Conservation (phyloP, 306 rosid genomes). For the Vicia villosa region DNA sequence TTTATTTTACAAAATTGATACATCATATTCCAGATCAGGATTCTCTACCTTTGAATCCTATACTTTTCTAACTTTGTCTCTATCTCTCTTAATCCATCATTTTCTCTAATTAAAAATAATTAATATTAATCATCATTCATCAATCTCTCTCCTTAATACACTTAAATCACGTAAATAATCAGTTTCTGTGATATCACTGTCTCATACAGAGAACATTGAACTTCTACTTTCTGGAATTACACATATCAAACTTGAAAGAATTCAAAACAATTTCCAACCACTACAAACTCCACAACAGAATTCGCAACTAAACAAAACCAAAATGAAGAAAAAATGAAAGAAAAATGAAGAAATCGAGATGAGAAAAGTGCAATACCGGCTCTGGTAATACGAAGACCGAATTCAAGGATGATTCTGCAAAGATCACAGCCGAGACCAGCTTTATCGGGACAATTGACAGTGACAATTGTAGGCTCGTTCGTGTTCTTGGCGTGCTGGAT, state of each 20-base stretch:
- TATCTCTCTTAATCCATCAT: too few relatives aligned
- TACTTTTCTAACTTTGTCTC: too few relatives aligned
- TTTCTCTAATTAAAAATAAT: too few relatives aligned
- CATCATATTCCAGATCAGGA: background rate
- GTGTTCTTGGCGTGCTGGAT: constrained; percentile 48
- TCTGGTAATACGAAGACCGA: constrained; percentile 66
- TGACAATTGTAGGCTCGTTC: constrained; percentile 56
- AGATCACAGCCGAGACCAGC: constrained; percentile 91
- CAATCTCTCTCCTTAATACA: too few relatives aligned
- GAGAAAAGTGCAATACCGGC: constrained; percentile 51
- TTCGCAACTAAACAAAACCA: background rate
- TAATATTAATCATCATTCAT: too few relatives aligned
- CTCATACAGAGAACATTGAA: background rate
- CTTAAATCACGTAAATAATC: too few relatives aligned
- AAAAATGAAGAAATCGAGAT: constrained; percentile 10
- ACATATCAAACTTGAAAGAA: background rate
- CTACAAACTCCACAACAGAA: background rate
- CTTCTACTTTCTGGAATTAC: background rate
- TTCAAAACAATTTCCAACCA: background rate
- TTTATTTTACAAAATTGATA: background rate
- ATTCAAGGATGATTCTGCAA: constrained; percentile 63
- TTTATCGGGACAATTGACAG: constrained; percentile 83
- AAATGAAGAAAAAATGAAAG: background rate
- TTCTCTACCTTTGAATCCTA: too few relatives aligned
- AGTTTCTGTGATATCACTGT: background rate